Conservation (phyloP, 106 monocot genomes). For the Iris macrosiphon region DNA sequence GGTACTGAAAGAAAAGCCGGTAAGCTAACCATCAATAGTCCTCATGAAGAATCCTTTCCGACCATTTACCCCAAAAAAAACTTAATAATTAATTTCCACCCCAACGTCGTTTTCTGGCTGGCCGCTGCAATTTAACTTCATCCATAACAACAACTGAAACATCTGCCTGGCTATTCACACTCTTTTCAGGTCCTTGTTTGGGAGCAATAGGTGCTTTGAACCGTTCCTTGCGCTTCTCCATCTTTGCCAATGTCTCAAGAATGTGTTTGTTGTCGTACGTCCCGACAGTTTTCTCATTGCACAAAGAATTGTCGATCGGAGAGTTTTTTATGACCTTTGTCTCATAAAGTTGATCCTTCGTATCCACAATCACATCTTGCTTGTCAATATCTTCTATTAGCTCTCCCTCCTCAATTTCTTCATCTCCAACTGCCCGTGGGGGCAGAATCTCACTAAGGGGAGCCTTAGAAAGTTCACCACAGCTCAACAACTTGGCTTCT, state of each 20-base stretch:
- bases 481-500: neutral
- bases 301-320: constrained; percentile 6
- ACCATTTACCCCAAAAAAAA: neutral
- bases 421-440: constrained; percentile 9
- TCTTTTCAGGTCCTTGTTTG: constrained; percentile 14
- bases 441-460: neutral
- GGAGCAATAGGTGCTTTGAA: constrained; percentile 39
- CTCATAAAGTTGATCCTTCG: neutral
- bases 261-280: constrained; percentile 23
- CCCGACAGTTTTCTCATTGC: neutral
- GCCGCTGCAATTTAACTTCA: constrained; percentile 32
- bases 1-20: too few species aligned
- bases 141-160: constrained; percentile 5
- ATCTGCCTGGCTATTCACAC: neutral
- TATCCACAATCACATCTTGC: neutral
- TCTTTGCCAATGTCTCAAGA: constrained; percentile 43
- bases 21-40: too few species aligned
- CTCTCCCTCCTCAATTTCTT: constrained; percentile 45
- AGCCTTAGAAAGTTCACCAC: neutral
- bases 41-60: neutral
- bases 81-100: constrained; percentile 7
- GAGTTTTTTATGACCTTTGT: neutral
- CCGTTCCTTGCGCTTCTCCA: constrained; percentile 50
- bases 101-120: constrained; percentile 50
- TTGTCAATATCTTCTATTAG: constrained; percentile 36